phyloP scores from a whole-genome alignment of 2,329 filamentous ascomycete species.

The Teratosphaeria pseudoeucalypti region DNA sequence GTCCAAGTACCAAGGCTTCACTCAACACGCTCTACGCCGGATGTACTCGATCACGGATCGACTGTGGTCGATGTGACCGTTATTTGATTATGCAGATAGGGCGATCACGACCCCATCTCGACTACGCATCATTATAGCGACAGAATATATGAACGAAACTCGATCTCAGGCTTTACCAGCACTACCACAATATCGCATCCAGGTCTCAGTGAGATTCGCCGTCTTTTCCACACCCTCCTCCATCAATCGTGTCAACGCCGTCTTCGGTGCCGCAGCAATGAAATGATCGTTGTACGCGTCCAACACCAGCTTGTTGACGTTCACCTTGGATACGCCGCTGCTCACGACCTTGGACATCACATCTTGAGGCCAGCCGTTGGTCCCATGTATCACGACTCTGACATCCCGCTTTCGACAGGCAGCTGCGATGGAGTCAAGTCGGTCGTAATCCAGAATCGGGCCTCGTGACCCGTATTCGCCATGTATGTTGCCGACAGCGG shows the following conservation, averaged over 20 bases:
- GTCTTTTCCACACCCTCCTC: constrained; percentile 14
- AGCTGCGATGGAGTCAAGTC: constrained; percentile 39
- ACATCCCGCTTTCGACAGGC: constrained; percentile 36
- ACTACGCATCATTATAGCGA: no score
- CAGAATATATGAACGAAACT: not conserved
- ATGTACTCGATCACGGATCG: no score
- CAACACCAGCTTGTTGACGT: constrained; percentile 48
- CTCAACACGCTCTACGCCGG: no score
- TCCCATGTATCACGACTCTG: constrained; percentile 47
- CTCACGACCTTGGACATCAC: constrained; percentile 46
- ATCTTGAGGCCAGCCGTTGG: constrained; percentile 46
- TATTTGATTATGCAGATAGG: no score
- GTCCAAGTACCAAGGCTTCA: no score
- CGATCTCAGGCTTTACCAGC: constrained; percentile 10
- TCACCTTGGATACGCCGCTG: constrained; percentile 46
- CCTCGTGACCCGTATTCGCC: constrained; percentile 57
- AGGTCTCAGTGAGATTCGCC: constrained; percentile 10
- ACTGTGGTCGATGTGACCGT: no score
- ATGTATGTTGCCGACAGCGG: constrained; percentile 67
- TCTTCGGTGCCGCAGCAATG: constrained; percentile 7
- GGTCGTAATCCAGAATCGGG: constrained; percentile 49
- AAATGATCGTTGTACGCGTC: constrained; percentile 10
- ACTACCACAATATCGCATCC: constrained; percentile 13
- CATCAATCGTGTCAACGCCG: constrained; percentile 13
- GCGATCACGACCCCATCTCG: no score